These are phyloP conservation scores for Penicillium glabrum DNA, from an alignment of 2,329 filamentous ascomycete species.

Conservation along the genomic window DNA sequence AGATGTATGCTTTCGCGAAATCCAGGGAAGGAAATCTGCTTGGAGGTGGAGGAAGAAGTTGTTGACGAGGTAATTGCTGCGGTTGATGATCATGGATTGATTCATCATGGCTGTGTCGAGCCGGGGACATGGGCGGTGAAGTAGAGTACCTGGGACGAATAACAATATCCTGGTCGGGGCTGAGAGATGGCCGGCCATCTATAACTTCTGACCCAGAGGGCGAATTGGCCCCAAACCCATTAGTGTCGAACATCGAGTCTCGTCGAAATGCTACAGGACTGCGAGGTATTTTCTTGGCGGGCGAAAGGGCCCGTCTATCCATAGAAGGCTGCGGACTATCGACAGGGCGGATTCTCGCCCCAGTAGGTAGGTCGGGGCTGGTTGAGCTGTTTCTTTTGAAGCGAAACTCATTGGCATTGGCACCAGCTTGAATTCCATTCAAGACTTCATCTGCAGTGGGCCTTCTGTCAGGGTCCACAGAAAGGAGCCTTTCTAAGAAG, in stretches of 20 bases:
- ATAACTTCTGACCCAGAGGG: slow-evolving; percentile 16
- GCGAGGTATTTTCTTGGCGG: slow-evolving; percentile 25
- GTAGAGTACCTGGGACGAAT: slow-evolving; percentile 31
- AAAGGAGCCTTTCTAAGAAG: slow-evolving; percentile 76
- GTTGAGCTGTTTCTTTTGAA: slow-evolving; percentile 33
- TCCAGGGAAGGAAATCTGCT: slow-evolving; percentile 28
- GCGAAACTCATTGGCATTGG: slow-evolving; percentile 49
- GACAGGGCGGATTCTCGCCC: slow-evolving; percentile 40
- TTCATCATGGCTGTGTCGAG: slow-evolving; percentile 15
- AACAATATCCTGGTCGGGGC: slow-evolving; percentile 33
- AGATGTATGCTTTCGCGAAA: slow-evolving; percentile 23
- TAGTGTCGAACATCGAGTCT: slow-evolving; percentile 28
- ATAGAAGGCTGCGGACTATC: slow-evolving; percentile 36
- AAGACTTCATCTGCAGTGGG: slow-evolving; percentile 87
- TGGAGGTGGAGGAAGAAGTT: slow-evolving; percentile 45
- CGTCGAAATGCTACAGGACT: slow-evolving; percentile 24
- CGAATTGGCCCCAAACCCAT: slow-evolving; percentile 11
- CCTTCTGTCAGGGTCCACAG: slow-evolving; percentile 71
- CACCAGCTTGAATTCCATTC: slow-evolving; percentile 69
- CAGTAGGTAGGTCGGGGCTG: slow-evolving; percentile 32
- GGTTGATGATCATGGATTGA: neutral
- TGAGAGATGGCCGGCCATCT: slow-evolving; percentile 20
- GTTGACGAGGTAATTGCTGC: slow-evolving; percentile 25
- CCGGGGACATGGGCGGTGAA: slow-evolving; percentile 26
- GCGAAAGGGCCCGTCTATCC: slow-evolving; percentile 27